A percentile compares a stretch with the other conserved stretches of the same genome.
These are phyloP conservation scores for Syncephalastrum racemosum DNA, from an alignment of 371 early-diverging fungal species.

Conservation along the genomic window DNA sequence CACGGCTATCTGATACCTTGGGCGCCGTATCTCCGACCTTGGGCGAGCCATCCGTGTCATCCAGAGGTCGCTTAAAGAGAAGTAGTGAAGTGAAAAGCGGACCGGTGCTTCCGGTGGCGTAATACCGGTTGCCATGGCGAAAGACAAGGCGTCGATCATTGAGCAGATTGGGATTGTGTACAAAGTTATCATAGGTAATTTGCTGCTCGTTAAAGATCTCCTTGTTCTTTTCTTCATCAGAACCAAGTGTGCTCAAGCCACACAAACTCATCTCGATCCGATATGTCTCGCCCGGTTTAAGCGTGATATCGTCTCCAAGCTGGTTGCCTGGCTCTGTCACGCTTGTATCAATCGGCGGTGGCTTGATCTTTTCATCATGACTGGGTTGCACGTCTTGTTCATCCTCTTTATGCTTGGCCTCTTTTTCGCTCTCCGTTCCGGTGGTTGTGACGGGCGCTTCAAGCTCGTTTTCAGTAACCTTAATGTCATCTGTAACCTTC, in stretches of 20 bases:
- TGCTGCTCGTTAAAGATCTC: conserved; percentile 60
- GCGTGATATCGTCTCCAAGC: conserved; percentile 3
- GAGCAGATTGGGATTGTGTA: conserved; percentile 64
- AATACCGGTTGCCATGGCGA: conserved; percentile 60
- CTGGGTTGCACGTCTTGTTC: not conserved
- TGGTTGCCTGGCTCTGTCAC: not conserved
- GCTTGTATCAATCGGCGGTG: too few species aligned
- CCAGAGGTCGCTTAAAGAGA: conserved; percentile 41
- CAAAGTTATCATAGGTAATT: conserved; percentile 64
- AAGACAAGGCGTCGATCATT: conserved; percentile 69
- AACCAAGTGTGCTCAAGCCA: conserved; percentile 41
- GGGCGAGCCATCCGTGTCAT: conserved; percentile 6
- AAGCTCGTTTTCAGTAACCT: too few species aligned
- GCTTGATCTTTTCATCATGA: not conserved
- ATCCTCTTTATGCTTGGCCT: not conserved
- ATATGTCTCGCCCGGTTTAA: conserved; percentile 31
- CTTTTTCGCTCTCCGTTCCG: not conserved
- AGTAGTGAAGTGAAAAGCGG: conserved; percentile 59
- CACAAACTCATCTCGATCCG: conserved; percentile 64
- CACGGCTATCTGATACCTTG: conserved; percentile 38
- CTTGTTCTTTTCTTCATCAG: conserved; percentile 52
- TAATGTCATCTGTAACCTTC: too few species aligned
- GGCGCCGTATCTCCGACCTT: conserved; percentile 4
- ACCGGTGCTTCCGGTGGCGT: conserved; percentile 40
- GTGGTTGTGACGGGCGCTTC: not conserved